A percentile compares a stretch with the other conserved stretches of the same genome.
These are phyloP conservation scores for Suillus occidentalis DNA, from an alignment of 768 basidiomycete species.

Conservation along the genomic window DNA sequence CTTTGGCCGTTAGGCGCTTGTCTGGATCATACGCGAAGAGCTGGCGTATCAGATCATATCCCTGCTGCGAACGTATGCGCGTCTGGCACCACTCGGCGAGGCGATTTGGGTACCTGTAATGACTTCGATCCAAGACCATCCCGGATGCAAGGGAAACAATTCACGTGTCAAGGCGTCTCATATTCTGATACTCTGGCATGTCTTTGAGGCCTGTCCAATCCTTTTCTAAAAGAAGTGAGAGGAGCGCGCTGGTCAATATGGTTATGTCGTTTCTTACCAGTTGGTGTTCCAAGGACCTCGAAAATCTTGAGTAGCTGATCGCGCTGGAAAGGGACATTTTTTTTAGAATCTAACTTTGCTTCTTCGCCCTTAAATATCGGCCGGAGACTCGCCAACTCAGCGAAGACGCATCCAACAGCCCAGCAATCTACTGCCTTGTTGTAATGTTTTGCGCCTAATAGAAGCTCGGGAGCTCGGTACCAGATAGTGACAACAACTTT, in stretches of 20 bases:
- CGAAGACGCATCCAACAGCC: slow-evolving; percentile 98
- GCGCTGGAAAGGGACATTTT: slow-evolving; percentile 94
- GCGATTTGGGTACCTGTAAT: slow-evolving; percentile 55
- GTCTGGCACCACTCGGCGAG: slow-evolving; percentile 74
- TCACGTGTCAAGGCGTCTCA: slow-evolving; percentile 76
- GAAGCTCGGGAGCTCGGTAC: slow-evolving; percentile 96
- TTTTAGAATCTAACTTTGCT: slow-evolving; percentile 95
- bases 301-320: slow-evolving; percentile 97
- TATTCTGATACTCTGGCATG: slow-evolving; percentile 86
- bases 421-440: slow-evolving; percentile 96
- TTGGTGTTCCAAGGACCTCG: slow-evolving; percentile 88
- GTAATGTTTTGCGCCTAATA: slow-evolving; percentile 97
- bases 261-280: slow-evolving; percentile 50
- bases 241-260: not conserved
- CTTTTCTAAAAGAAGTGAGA: slow-evolving; percentile 50
- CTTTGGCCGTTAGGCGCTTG: slow-evolving; percentile 76
- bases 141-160: slow-evolving; percentile 22
- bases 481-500: slow-evolving; percentile 99
- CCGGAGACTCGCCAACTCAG: slow-evolving; percentile 87
- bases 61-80: slow-evolving; percentile 58
- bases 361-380: slow-evolving; percentile 99
- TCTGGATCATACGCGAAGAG: slow-evolving; percentile 93
- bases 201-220: slow-evolving; percentile 85
- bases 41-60: slow-evolving; percentile 80
- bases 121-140: slow-evolving; percentile 15